Base-by-base conservation (phyloP, 2,329 filamentous ascomycete species). In the Ilyonectria robusta region DNA sequence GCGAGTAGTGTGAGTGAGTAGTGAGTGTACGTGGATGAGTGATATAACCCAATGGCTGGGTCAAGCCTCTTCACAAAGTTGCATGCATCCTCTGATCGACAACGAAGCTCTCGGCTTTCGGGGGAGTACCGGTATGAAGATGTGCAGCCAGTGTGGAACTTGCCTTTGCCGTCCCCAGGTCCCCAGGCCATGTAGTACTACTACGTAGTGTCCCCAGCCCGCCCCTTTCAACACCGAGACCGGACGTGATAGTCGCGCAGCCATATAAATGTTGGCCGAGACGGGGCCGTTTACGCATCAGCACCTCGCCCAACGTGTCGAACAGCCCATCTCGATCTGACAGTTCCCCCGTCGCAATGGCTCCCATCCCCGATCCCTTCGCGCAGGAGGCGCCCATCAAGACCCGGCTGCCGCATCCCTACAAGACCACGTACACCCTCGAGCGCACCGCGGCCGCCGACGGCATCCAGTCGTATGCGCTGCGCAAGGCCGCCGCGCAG, bases 331-430 rank as follows among this genome's bases (percentile, higher is more conserved):
- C 48, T 8, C 26, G 33, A 31, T 59, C 53, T 21, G 37, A 35
- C 21, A 33, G 31, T 11, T 11, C 31, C 31, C 8, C 57, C 70
- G 61, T 17, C 31, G 51, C 50, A 37, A 75, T 75, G 71, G 62
- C 65, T 26, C 17, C 40, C n/a, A n/a, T 7, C 40, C 6, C 40
- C 64, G 58, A 75, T 62, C 68, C 68, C 23, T 74, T 75, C 26
- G 64, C 71, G 26, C 65, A 72, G 64, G 48, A 67, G 44, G 65
- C 67, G 19, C 70, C 73, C 53, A 68, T 74, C 40, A 90, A 89
- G 83, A 87, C 88, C 81, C 68, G 79, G 48, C 65, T 67, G 13
- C 68, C 70, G 19, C 66, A 66, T 57, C 69, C 69, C 53, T 75
- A 68, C 62, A 70, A 73, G 21, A 74, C 70, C 1, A 76, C 75